Conservation (phyloP, 2,329 filamentous ascomycete species). For the Sclerotinia borealis region DNA sequence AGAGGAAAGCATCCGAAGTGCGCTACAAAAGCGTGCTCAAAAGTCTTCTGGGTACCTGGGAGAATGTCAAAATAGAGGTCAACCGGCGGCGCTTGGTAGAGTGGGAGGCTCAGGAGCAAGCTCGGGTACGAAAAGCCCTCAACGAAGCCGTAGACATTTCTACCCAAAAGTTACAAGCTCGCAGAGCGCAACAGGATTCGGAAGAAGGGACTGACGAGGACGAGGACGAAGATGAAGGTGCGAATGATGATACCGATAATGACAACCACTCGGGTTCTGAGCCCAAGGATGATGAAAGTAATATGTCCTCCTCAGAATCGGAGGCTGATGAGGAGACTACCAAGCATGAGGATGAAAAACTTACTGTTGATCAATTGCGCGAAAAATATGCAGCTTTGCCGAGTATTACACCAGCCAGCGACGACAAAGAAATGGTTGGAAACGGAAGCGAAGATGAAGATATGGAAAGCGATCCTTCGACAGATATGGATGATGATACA, state of each 20-base stretch:
- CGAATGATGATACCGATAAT: slow-evolving; percentile 30
- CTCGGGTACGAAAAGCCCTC: slow-evolving; percentile 59
- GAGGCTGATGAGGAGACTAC: slow-evolving; percentile 46
- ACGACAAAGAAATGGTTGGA: slow-evolving; percentile 32
- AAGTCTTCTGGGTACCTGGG: slow-evolving; percentile 52
- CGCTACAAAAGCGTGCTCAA: slow-evolving; percentile 68
- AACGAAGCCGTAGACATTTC: slow-evolving; percentile 69
- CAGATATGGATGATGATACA: slow-evolving; percentile 17
- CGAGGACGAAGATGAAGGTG: slow-evolving; percentile 26
- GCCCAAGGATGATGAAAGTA: slow-evolving; percentile 42
- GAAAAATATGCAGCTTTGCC: slow-evolving; percentile 64
- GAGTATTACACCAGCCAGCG: slow-evolving; percentile 26
- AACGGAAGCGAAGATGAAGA: slow-evolving; percentile 23
- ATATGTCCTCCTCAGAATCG: slow-evolving; percentile 59
- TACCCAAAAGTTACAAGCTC: slow-evolving; percentile 60
- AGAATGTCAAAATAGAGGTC: slow-evolving; percentile 56
- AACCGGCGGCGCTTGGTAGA: slow-evolving; percentile 53
- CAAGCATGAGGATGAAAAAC: slow-evolving; percentile 52
- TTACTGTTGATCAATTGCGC: slow-evolving; percentile 63
- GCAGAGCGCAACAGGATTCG: slow-evolving; percentile 47
- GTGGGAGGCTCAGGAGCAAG: slow-evolving; percentile 61
- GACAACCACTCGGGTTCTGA: slow-evolving; percentile 33
- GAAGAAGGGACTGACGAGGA: slow-evolving; percentile 41
- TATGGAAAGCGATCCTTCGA: slow-evolving; percentile 28
- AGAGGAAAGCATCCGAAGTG: slow-evolving; percentile 57